Base-by-base conservation (phyloP, 2,329 filamentous ascomycete genomes). In the Clarireedia hainanense region DNA sequence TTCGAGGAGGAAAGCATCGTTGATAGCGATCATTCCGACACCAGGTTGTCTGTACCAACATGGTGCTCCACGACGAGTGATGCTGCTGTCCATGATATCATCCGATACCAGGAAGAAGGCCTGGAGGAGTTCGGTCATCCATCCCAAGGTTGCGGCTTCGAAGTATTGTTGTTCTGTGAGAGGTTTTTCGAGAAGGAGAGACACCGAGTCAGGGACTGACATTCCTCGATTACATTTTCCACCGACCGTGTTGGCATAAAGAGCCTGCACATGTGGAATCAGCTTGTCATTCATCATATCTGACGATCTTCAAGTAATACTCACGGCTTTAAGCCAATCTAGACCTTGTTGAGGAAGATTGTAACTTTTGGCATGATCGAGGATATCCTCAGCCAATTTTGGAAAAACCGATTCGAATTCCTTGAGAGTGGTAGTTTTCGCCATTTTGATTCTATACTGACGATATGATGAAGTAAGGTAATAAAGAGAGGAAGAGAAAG, bases 141-240 rank as follows among this genome's bases (percentile, higher is more conserved):
- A 99, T 69, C 94, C 94, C 17, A 99, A 82, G 17, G 89, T 87
- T 46, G 91, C 89, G 48, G 92, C 80, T 65, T 89, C 79, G 77
- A 95, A 94, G 79, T 91, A 95, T 75, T 97, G 87, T 57, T 92
- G 82, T 60, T 89, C 80, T 62, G 77, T 81, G 62, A 97, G 83
- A 55, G 87, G 76, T 64, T 80, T 76, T 67, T 82, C 76, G 68
- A 91, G 81, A 61, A 97, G 84, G 67, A 94, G 78, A 62, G 89
- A 86, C 62, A 86, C 85, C 47, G 91, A 94, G 75, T 99, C 94
- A 64, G 94, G 87, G 58, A 97, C 92, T 48, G 91, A 97, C 83
- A 99, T 95, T 75, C 94, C 94, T 69, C 94, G 90, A 77, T 99
- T 99, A 78, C 91, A 96, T 80, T 99, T 99, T 70, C 94, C 94